A percentile compares a stretch with the other conserved stretches of the same genome.
These are phyloP conservation scores for Rhizoclosmatium sp. DNA, from an alignment of 192 early-diverging fungal genomes.

Conservation along the genomic window DNA sequence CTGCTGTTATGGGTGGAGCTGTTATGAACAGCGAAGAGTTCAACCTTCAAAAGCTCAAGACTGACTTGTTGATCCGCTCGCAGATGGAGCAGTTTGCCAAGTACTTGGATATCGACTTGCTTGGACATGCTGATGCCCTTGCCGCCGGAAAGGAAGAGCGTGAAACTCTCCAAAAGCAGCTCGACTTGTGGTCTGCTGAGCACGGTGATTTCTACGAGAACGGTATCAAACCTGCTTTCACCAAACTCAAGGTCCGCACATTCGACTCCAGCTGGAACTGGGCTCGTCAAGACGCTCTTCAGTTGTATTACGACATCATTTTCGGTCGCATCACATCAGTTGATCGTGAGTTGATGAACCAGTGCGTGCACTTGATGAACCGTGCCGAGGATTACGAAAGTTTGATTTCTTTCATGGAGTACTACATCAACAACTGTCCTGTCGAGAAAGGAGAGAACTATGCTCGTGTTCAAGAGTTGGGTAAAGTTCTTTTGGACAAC, in stretches of 20 bases:
- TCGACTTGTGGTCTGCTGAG: slow-evolving; percentile 91
- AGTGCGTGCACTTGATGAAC: slow-evolving; percentile 93
- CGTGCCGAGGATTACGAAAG: slow-evolving; percentile 69
- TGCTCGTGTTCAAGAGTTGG: slow-evolving; percentile 80
- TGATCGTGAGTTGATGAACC: slow-evolving; percentile 91
- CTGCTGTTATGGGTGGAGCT: slow-evolving; percentile 58
- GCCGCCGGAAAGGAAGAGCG: slow-evolving; percentile 68
- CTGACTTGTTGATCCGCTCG: slow-evolving; percentile 72
- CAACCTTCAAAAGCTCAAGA: slow-evolving; percentile 75
- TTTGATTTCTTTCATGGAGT: slow-evolving; percentile 86
- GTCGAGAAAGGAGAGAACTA: slow-evolving; percentile 84
- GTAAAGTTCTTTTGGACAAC: slow-evolving; percentile 86
- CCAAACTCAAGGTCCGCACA: slow-evolving; percentile 81
- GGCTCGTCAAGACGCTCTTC: slow-evolving; percentile 87
- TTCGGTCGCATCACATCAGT: slow-evolving; percentile 87
- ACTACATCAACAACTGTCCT: slow-evolving; percentile 81
- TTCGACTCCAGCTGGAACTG: slow-evolving; percentile 99
- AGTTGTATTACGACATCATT: slow-evolving; percentile 91
- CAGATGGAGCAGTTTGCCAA: slow-evolving; percentile 82
- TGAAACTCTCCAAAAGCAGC: slow-evolving; percentile 76
- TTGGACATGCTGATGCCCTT: slow-evolving; percentile 60
- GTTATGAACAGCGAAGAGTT: slow-evolving; percentile 91
- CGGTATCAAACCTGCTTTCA: slow-evolving; percentile 89
- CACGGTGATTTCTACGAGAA: slow-evolving; percentile 90
- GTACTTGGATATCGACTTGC: slow-evolving; percentile 83